Base-by-base conservation (phyloP, 2,329 filamentous ascomycete species). In the Fusarium keratoplasticum region DNA sequence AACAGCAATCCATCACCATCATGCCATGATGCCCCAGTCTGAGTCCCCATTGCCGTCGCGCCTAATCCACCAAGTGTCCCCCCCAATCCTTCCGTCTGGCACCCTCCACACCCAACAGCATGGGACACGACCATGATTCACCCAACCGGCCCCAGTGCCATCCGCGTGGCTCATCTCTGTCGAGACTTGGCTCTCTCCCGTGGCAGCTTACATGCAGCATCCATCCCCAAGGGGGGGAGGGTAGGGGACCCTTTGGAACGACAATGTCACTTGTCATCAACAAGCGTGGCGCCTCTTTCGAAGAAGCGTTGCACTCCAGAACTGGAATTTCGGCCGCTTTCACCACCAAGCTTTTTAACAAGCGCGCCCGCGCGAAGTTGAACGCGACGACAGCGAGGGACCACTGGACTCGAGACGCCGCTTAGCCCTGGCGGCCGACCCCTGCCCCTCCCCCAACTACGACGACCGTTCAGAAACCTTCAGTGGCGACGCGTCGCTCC, bases 401-500 rank as follows among this genome's bases (percentile, higher is more conserved):
- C 29, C 29, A 35, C 14, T 36, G 35, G 57, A 69, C 33, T 38
- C 35, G 11, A 44, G 40, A 44, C 27, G 64, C 42, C 66, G 35
- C 35, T 66, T 57, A 44, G 54, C 42, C 38, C 52, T 58, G 71
- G 71, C 71, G 71, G 71, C 71, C 71, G 71, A 73, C 71, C 71
- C 71, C 71, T 73, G 71, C 61, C 61, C 29, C 40, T 44, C 40
- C 40, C 20, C 20, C 20, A 40, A 42, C 40, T 13, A 42, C 40
- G 11, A 47, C 42, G 42, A 44, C 50, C 42, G 60, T 65, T 71
- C 64, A 47, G 9, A 18, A 14, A 47, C n/a, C n/a, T 20, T 42
- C 38, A 71, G 71, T 71, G 67, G 71, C 64, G n/a, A 71, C 64
- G 67, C 38, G 71, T 74, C 71, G 71, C 71, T 68, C 27, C 40